These are phyloP conservation scores for Thecaphora thlaspeos DNA, from an alignment of 1,284 basidiomycete genomes.

Conservation along the genomic window DNA sequence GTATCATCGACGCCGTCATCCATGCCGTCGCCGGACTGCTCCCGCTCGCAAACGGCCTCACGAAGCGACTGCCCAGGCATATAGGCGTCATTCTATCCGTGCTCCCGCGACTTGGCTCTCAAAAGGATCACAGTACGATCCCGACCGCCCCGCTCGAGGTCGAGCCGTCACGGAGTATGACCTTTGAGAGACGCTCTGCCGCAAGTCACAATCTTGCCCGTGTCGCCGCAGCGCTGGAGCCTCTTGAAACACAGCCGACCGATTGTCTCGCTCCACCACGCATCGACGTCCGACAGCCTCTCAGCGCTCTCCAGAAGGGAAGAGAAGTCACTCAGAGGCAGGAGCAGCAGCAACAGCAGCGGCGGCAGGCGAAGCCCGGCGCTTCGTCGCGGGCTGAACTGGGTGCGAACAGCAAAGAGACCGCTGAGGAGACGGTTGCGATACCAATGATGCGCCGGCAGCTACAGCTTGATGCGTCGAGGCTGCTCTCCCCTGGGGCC, in stretches of 20 bases:
- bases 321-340: background rate
- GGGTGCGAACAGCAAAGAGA: background rate
- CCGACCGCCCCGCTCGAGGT: too few species aligned
- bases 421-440: too few species aligned
- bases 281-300: background rate
- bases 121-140: too few species aligned
- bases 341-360: background rate
- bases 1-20: constrained; percentile 15
- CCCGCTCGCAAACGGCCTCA: constrained; percentile 4
- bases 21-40: background rate
- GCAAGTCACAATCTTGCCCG: background rate
- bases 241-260: too few species aligned
- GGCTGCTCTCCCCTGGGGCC: background rate
- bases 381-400: background rate
- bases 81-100: background rate
- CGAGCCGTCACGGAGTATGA: too few species aligned
- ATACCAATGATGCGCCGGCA: background rate
- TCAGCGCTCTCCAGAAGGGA: too few species aligned
- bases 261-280: too few species aligned
- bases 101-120: background rate
- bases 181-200: background rate
- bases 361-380: too few species aligned
- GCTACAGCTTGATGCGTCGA: background rate
- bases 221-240: background rate
- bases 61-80: constrained; percentile 1